Base-by-base conservation (phyloP, 164 flowering plant species). In the Hamamelis virginiana region DNA sequence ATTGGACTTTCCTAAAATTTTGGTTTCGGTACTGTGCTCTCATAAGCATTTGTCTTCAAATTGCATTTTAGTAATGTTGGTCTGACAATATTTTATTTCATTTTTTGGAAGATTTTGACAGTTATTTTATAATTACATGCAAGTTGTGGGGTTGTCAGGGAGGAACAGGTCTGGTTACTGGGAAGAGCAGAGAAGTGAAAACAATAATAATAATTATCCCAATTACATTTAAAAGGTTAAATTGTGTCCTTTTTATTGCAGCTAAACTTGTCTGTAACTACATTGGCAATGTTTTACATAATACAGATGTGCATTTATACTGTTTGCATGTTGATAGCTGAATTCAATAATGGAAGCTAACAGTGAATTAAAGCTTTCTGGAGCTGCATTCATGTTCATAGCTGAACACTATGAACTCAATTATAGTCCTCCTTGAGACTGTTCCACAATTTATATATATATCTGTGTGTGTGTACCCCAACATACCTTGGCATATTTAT, bases 281-380 rank as follows among this genome's bases (percentile, higher is more conserved):
- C 53, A 50, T 1, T 50, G 53, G n/a, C 53, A 50, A n/a, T 50
- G 53, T 13, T n/a, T 50, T 50, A 33, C 41, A 33, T 33, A 2
- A 33, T 6, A 33, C 19, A 50, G n/a, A 50, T n/a, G 15, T n/a
- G n/a, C 16, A 12, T 10, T 12, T 50, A 50, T 50, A 50, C 53
- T 15, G 18, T 47, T 3, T 47, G 10, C 38, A 8, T 46, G 28
- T 3, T 56, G 9, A 45, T 52, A 63, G 52, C 64, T 38, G 38
- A 65, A 58, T 18, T 59, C 74, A 72, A 72, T 72, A 48, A 72
- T 72, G 25, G 59, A 65, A 38, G 28, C 48, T 16, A 51, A 21
- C 33, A 22, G 50, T n/a, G n/a, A n/a, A n/a, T 9, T 33, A 33
- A 33, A 33, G 41, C 4, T 33, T 6, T 33, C 41, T 2, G 6